Evolutionary conservation across 257 asterid genomes (phyloP), one percentile per base, ranked within the genome.

Genomic region (Solanum bulbocastanum): DNA sequence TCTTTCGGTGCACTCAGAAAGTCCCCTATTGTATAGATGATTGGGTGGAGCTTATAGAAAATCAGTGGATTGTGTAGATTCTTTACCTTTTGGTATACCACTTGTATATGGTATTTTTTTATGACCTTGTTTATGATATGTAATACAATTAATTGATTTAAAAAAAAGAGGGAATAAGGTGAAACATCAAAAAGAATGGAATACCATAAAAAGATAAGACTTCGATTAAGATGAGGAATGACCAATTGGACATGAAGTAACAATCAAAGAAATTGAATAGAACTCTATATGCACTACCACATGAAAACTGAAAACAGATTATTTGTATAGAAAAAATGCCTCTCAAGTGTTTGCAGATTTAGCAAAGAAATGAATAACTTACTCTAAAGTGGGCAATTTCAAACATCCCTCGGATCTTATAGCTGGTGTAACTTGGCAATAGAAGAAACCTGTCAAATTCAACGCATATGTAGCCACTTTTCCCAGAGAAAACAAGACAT

Each of bases 381-480:
- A 96, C 99, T 92, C 95, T 86, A 86, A 87, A 87, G 88, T 87
- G 76, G 95, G 94, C 90, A 93, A 90, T 89, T 90, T 88, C 87
- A 91, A 91, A 87, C 89, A 90, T 87, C 95, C 94, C 30, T 92
- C 98, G 8, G 93, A 90, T 88, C 88, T 90, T 87, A 88, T 88
- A 88, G 92, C 87, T 42, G 94, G 90, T 83, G 94, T 87, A 75
- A 92, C 94, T 93, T 93, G 96, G 86, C 93, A 96, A 91, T 94
- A 95, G 94, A 97, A 97, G 91, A 97, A 93, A 79, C 98, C 98
- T 75, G 99, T 96, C 90, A 97, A 90, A 78, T 93, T 92, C 92
- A 97, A 93, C 60, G 99, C 98, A 91, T 97, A 96, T 62, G 95
- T 92, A 86, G 98, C 99, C 93, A 93, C 98, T 93, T 90, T 97